phyloP scores from a whole-genome alignment of 2,329 filamentous ascomycete species.

The Ascochyta clinopodiicola region DNA sequence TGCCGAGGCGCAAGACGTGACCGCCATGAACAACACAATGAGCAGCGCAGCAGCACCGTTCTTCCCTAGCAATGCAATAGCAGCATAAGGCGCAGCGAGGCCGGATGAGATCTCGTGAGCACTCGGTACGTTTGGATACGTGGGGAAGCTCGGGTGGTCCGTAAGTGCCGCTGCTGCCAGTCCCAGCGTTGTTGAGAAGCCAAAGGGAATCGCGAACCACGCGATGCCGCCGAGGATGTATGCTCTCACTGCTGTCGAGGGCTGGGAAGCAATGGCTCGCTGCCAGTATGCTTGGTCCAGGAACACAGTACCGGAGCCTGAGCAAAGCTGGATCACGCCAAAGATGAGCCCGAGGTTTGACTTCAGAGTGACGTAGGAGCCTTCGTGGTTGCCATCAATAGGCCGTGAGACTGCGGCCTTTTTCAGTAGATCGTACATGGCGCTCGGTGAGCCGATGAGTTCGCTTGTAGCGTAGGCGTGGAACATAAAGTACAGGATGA shows the following conservation, averaged over 20 bases:
- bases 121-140: constrained; percentile 46
- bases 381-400: constrained; percentile 49
- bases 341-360: constrained; percentile 55
- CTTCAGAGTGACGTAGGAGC: constrained; percentile 51
- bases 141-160: constrained; percentile 52
- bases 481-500: constrained; percentile 55
- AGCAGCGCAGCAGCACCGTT: constrained; percentile 39
- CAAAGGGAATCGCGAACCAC: constrained; percentile 56
- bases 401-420: constrained; percentile 47
- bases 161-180: constrained; percentile 55
- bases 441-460: constrained; percentile 48
- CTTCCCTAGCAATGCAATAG: constrained; percentile 37
- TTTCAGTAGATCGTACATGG: constrained; percentile 51
- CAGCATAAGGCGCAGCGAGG: constrained; percentile 40
- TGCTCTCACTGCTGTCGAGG: constrained; percentile 35
- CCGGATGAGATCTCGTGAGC: constrained; percentile 37
- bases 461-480: constrained; percentile 49
- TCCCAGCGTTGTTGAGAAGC: constrained; percentile 54
- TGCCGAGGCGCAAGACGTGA: constrained; percentile 47
- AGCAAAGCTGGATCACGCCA: constrained; percentile 52
- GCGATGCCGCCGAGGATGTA: constrained; percentile 53
- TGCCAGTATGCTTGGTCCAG: constrained; percentile 57
- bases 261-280: constrained; percentile 47
- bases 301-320: constrained; percentile 48
- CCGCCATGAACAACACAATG: constrained; percentile 45